phyloP scores from a whole-genome alignment of 257 asterid genomes.

The Scutellaria baicalensis region DNA sequence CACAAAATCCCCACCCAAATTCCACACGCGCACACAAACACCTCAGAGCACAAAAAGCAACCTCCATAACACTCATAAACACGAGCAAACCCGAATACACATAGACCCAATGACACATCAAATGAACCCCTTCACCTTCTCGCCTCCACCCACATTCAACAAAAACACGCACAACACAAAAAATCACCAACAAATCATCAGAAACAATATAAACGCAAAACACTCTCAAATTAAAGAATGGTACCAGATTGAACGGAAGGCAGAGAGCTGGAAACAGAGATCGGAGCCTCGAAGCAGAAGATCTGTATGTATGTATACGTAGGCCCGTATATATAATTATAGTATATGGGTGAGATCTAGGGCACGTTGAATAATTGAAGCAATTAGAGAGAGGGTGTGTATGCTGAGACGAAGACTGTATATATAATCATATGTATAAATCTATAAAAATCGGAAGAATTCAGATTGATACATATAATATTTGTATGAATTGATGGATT shows the following conservation, averaged over 20 bases:
- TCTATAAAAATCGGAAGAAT: slow-evolving; percentile 8
- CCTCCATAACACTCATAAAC: background rate
- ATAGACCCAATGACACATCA: slow-evolving; percentile 16
- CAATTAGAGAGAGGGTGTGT: slow-evolving; percentile 23
- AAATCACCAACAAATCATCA: background rate
- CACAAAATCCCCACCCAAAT: slow-evolving; percentile 3
- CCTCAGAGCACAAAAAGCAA: background rate
- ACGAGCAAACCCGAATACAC: background rate
- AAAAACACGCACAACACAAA: background rate
- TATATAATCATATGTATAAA: slow-evolving; percentile 3
- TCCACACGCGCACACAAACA: slow-evolving; percentile 15
- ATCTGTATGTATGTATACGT: slow-evolving; percentile 18
- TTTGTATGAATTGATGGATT: background rate
- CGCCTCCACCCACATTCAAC: slow-evolving; percentile 10
- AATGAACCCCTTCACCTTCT: slow-evolving; percentile 11
- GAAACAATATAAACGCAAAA: background rate
- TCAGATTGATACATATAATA: slow-evolving; percentile 10
- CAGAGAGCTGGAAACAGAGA: slow-evolving; percentile 17
- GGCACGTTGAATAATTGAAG: slow-evolving; percentile 31
- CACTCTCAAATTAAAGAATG: background rate
- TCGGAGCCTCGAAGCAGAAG: slow-evolving; percentile 25
- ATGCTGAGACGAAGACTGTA: slow-evolving; percentile 14
- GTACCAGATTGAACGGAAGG: slow-evolving; percentile 29
- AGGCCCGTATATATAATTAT: slow-evolving; percentile 7
- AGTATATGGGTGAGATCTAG: slow-evolving; percentile 32